Evolutionary conservation across 441 rosid species (phyloP), one percentile per base, ranked within the genome.

Genomic region (Daphne laureola): DNA sequence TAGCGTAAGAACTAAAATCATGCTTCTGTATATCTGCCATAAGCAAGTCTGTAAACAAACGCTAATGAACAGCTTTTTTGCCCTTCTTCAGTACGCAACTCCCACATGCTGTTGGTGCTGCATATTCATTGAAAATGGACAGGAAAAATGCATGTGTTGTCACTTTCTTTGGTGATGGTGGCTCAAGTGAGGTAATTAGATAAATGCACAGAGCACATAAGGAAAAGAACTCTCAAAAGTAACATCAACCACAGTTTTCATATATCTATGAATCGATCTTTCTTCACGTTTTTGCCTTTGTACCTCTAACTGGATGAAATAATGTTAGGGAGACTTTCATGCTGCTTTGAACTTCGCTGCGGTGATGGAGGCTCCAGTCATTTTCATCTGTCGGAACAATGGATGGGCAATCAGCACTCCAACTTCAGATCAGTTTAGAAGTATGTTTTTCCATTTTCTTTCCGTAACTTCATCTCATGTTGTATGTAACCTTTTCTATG

Each of bases 391-490:
- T 63, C 76, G 96, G 25, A 91, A 88, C 76, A 91, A 88, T 46
- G 95, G 96, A 71, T 88, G 96, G 98, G 96, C 95, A 4, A 91
- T 91, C 62, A 91, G 98, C 53, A 88, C 96, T 58, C 96, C 91
- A 14, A 67, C 75, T 49, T 75, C 86, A 17, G 96, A 91, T 49
- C 98, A 91, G 72, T 88, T 88, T 59, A 82, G 96, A 75, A 83
- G 98, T 91, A 84, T 55, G 55, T 49, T 13, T 9, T 31, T 42
- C 47, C 56, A 21, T 17, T 51, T 53, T 35, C 56, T 46, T 18
- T 55, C 41, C 54, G 50, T 15, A 14, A 14, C 64, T 26, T 58
- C 62, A 43, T 15, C 25, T 7, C 17, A 45, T 48, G 52, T 55
- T 16, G 46, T 11, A 53, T 25, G 23, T 58, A 11, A 53, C 14